phyloP scores from a whole-genome alignment of 495 filamentous ascomycete genomes.

The Parmelia sp. region DNA sequence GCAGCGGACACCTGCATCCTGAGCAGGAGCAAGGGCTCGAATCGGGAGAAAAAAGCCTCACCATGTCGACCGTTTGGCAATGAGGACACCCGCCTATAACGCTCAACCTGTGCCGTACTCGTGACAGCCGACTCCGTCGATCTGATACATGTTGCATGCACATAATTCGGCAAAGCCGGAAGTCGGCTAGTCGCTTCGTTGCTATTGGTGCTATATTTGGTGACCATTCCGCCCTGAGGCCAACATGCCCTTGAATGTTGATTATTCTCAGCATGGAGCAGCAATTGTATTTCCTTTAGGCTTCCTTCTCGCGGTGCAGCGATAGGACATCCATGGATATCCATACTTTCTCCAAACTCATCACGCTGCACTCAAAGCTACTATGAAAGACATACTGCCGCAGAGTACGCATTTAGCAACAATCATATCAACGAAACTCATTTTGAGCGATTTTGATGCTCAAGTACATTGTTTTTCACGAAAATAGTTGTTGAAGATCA shows the following conservation, averaged over 20 bases:
- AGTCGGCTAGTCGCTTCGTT: conserved; percentile 8
- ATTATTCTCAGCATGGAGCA: conserved; percentile 4
- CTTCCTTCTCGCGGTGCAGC: conserved; percentile 7
- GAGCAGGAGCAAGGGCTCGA: too few relatives aligned
- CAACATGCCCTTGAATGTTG: neutral
- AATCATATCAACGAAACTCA: neutral
- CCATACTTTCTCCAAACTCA: neutral
- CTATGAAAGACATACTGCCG: neutral
- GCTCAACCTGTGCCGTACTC: neutral
- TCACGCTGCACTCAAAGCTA: neutral
- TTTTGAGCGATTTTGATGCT: neutral
- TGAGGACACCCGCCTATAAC: neutral
- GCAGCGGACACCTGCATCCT: neutral
- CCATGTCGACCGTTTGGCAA: neutral
- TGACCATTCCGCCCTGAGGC: neutral
- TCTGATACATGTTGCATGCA: neutral
- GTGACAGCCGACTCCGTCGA: neutral
- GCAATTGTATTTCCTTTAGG: neutral
- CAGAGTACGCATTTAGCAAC: neutral
- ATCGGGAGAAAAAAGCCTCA: conserved; percentile 1
- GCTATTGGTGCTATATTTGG: conserved; percentile 2
- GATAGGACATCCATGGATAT: neutral
- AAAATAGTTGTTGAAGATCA: neutral
- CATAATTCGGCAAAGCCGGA: conserved; percentile 6
- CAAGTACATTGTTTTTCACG: neutral